Base-by-base conservation (phyloP, 1,284 basidiomycete genomes). In the Tilletiopsis washingtonensis region DNA sequence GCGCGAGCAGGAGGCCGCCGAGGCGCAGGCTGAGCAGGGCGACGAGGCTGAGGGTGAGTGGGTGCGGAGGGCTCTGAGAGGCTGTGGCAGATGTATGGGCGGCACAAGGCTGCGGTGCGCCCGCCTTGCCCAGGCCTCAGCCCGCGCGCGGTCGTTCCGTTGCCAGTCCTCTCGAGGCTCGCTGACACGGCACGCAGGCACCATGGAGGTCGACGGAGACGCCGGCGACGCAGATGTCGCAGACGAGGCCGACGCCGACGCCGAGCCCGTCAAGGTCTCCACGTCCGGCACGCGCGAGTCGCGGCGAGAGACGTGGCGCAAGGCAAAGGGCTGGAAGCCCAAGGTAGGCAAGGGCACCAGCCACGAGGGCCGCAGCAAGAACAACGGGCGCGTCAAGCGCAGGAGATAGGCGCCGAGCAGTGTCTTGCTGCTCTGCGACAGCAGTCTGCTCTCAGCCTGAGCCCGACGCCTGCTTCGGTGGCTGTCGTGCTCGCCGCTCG, bases 21-120 rank as follows among this genome's bases (percentile, higher is more conserved):
- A 59, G 42, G 59, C 73, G 36, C 73, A 69, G 25, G 68, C 63
- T 43, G 77, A 80, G 12, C n/a, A 77, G 74, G 43, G 76, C 14
- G 71, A 74, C 34, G 70, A 59, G 32, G 73, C 75, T 36, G 76
- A 74, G 68, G 37, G 78, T 75, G 53, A 62, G 64, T 51, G 43
- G 61, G 50, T 32, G 60, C 34, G 43, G 62, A 53, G 25, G 62
- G 57, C 49, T 67, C n/a, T n/a, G n/a, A n/a, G 53, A 38, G 20
- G 11, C 41, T 7, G 14, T 4, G 27, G 23, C 40, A 5, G 21
- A 12, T 5, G 27, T 27, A 4, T 7, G 17, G 2, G 41, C 20
- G 37, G 37, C 12, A 26, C 19, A 43, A n/a, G n/a, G n/a, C n/a
- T n/a, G n/a, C n/a, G n/a, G n/a, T n/a, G n/a, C n/a, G n/a, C n/a